Conservation (phyloP, 192 early-diverging fungal species). For the Linnemannia hyalina region DNA sequence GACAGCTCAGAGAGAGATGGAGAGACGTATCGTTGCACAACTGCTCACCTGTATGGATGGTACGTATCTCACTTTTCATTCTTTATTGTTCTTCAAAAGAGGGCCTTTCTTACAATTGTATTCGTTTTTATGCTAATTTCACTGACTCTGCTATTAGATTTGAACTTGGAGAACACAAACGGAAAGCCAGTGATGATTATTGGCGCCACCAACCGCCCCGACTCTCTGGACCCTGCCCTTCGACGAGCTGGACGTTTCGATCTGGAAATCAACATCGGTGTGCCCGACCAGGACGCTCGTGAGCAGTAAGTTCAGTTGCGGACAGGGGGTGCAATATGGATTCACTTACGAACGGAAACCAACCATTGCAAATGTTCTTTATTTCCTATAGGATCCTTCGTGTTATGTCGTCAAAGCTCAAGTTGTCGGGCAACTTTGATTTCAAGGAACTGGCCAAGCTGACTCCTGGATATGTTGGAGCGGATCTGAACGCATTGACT, state of each 20-base stretch:
- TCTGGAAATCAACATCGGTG: slow-evolving; percentile 96
- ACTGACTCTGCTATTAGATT: slow-evolving; percentile 60
- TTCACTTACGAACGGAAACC: not conserved
- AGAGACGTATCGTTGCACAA: slow-evolving; percentile 96
- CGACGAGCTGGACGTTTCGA: slow-evolving; percentile 97
- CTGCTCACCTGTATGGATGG: slow-evolving; percentile 96
- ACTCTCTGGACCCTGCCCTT: slow-evolving; percentile 97
- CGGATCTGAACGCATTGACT: slow-evolving; percentile 93
- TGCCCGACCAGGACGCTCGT: slow-evolving; percentile 91
- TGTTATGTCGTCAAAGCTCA: slow-evolving; percentile 83
- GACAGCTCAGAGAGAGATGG: slow-evolving; percentile 95
- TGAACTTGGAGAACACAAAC: slow-evolving; percentile 90
- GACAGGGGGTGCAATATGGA: no score
- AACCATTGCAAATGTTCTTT: not conserved
- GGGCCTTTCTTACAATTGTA: no score
- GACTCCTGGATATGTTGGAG: slow-evolving; percentile 98
- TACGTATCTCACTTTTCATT: slow-evolving; percentile 25
- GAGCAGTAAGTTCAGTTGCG: slow-evolving; percentile 70
- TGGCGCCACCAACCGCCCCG: slow-evolving; percentile 98
- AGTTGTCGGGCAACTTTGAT: slow-evolving; percentile 88
- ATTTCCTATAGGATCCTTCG: slow-evolving; percentile 72
- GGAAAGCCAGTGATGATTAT: slow-evolving; percentile 96
- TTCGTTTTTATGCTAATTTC: not conserved
- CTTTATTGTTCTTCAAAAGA: not conserved
- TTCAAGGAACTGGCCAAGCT: slow-evolving; percentile 84